Percentiles rank a stretch among this genome's conserved stretches.
phyloP scores from a whole-genome alignment of 257 asterid species.

The Nicotiana tomentosiformis region DNA sequence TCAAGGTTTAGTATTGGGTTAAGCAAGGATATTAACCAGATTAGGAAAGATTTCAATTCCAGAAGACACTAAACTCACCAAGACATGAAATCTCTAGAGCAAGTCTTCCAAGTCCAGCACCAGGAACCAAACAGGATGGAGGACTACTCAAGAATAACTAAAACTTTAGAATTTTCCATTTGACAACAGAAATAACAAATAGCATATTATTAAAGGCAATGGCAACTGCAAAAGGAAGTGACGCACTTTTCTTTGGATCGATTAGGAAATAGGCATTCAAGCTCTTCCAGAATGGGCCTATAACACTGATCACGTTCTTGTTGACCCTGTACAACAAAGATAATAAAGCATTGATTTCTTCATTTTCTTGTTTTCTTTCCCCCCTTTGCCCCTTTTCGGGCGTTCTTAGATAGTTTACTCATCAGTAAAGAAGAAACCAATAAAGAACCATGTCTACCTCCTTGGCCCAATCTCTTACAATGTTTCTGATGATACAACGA shows the following conservation, averaged over 20 bases:
- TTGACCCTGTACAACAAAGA: slow-evolving; percentile 55
- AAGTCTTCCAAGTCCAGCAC: slow-evolving; percentile 99
- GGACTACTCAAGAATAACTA: slow-evolving; percentile 46
- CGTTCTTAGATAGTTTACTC: background rate
- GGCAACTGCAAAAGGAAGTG: background rate
- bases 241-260: slow-evolving; percentile 55
- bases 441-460: slow-evolving; percentile 49
- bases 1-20: background rate
- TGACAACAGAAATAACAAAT: slow-evolving; percentile 8
- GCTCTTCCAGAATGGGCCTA: slow-evolving; percentile 84
- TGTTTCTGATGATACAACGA: slow-evolving; percentile 88
- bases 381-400: background rate
- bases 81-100: slow-evolving; percentile 90
- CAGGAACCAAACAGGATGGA: slow-evolving; percentile 92
- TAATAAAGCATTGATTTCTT: background rate
- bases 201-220: background rate
- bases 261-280: slow-evolving; percentile 60
- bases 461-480: slow-evolving; percentile 95
- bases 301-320: slow-evolving; percentile 90
- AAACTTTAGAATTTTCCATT: slow-evolving; percentile 24
- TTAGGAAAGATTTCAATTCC: background rate
- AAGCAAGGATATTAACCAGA: background rate
- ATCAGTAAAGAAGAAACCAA: slow-evolving; percentile 12
- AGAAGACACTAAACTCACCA: slow-evolving; percentile 41
- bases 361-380: background rate